Evolutionary conservation across 768 basidiomycete genomes (phyloP), one percentile per base, ranked within the genome.

Genomic region (Tricholoma bakamatsutake): DNA sequence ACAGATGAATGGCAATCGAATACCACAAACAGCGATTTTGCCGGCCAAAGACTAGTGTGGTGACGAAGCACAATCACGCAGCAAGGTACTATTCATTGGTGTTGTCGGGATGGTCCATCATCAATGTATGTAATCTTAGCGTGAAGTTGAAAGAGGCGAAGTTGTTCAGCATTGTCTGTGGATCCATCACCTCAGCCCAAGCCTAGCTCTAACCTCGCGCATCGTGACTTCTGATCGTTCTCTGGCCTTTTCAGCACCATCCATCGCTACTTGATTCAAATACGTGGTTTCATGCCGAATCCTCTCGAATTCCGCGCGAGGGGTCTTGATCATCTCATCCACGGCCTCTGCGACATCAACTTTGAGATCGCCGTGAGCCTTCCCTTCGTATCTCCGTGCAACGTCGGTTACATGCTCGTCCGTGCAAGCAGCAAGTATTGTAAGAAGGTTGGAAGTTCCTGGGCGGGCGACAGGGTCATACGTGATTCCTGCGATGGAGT

Each of bases 401-500:
- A 88, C 71, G 0, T 67, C 63, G 0, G 64, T 59, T 1, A 77
- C 73, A 1, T 79, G 68, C 47, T 77, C 76, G 42, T 74, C 72
- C 0, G 78, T 78, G 62, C 89, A 94, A 1, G 90, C 88, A 2
- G 85, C 84, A 11, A 94, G 79, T 46, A 97, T 94, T 0, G 77
- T 75, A 5, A 97, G 73, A 0, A 97, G 74, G 62, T 95, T 97
- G 1, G 89, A 82, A 1, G 88, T 80, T 4, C 94, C 96, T 0
- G 93, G 92, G 7, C 93, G 84, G n/a, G 69, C 65, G 1, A 71
- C 69, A 0, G 94, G 92, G 66, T 97, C 92, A 61, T 85, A 98
- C 0, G 87, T 85, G 42, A 97, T 82, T 3, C 84, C 84, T 0
- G 67, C 67, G 10, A 80, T 79, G 0, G 92, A 90, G 68, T 98